Evolutionary conservation across 2,329 filamentous ascomycete species (phyloP), one percentile per base, ranked within the genome.

Genomic region (Apiospora kogelbergensis): DNA sequence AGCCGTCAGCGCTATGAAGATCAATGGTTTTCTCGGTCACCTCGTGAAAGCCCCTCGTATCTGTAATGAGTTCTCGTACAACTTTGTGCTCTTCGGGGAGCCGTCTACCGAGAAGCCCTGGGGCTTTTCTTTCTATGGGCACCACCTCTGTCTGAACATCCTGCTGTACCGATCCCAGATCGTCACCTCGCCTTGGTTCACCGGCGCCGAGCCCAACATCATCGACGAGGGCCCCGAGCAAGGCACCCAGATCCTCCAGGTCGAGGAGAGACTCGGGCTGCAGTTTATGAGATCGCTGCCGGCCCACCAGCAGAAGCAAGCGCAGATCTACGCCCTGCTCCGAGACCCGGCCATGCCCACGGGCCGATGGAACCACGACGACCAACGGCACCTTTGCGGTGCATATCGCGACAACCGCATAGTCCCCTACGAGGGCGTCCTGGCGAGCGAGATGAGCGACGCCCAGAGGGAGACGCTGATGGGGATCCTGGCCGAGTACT

Each of bases 381-480:
- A 95, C 77, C 91, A 95, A 81, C 85, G 92, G 6, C 92, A 95
- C 74, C 78, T 94, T 5, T 93, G 91, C 76, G 93, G 93, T 44
- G 93, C 93, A 0, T 93, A 92, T 77, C 87, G 91, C 15, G 93
- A 95, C 74, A 96, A 95, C 78, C 86, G 92, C 13, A 79, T 92
- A 13, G 90, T 95, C 0, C 92, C 93, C 0, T 93, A 90, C 76
- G 90, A 95, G 79, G 93, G 93, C 0, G 79, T 93, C 6, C 75
- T 83, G 0, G 89, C 90, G 0, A 81, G 83, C 0, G 77, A 82
- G 0, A 80, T 93, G 67, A 77, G 78, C 0, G 1, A 76, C 0
- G 76, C 78, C 1, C 88, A 92, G 74, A 84, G 87, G 71, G 76
- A 79, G 0, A 78, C 89, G 6, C 79, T 94, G 22, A 78, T 86